Percentiles rank a stretch among this genome's conserved stretches.
phyloP scores from a whole-genome alignment of 2,329 filamentous ascomycete species.

The Colletotrichum coccodes region DNA sequence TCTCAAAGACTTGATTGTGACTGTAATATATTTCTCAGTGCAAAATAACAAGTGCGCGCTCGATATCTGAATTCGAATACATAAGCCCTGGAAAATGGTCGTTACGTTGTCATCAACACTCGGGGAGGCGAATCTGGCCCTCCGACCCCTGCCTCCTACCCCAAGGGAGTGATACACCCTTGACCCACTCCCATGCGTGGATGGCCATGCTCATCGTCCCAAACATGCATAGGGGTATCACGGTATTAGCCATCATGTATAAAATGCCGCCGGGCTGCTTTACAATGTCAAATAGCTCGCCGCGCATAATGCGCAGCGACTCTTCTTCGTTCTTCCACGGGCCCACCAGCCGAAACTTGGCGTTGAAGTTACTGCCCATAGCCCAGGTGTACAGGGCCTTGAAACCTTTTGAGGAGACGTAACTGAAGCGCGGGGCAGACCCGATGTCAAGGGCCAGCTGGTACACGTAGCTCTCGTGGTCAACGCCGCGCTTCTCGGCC shows the following conservation, averaged over 20 bases:
- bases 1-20: neutral
- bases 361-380: constrained; percentile 59
- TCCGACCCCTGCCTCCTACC: neutral
- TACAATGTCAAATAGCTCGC: constrained; percentile 52
- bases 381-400: constrained; percentile 53
- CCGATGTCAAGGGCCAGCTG: constrained; percentile 60
- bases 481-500: constrained; percentile 52
- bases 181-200: constrained; percentile 24
- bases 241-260: constrained; percentile 50
- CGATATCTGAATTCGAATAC: neutral
- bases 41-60: neutral
- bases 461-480: constrained; percentile 61
- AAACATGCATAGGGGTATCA: constrained; percentile 49
- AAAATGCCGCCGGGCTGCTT: constrained; percentile 47
- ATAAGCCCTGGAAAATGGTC: neutral
- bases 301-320: constrained; percentile 50
- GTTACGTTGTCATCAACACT: neutral
- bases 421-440: constrained; percentile 49
- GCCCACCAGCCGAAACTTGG: constrained; percentile 57
- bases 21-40: neutral
- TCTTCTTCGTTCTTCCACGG: constrained; percentile 51
- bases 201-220: constrained; percentile 45
- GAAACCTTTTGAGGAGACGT: constrained; percentile 44
- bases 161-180: neutral
- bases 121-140: constrained; percentile 6